Evolutionary conservation across 805 yeast genomes (phyloP), one percentile per base, ranked within the genome.

Genomic region (Brettanomyces bruxellensis): DNA sequence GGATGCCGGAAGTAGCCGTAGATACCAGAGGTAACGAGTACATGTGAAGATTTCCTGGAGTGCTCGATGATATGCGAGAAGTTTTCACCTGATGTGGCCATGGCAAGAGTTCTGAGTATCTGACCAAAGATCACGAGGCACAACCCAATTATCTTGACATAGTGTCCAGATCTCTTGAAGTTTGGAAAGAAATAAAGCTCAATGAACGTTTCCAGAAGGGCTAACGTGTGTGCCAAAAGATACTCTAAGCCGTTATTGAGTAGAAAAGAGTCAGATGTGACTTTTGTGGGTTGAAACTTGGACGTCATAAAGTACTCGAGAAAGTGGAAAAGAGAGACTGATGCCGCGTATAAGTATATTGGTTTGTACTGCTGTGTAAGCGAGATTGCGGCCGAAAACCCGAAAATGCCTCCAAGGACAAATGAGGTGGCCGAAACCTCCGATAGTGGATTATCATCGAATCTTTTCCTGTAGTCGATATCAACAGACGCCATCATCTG

Each of bases 31-130:
- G 87, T 86, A 11, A 93, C 82, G 39, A 93, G 69, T 8, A 53
- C 64, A 60, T 93, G 99, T 45, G 74, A 74, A 1, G 63, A 54
- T 32, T 68, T 61, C 45, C 73, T 79, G 14, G 65, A 60, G 3
- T 73, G 61, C 41, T 81, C 87, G 1, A 93, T 76, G 39, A 80
- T 65, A 63, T 93, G 99, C 44, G 87, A 83, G 66, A 93, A 93
- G 3, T 95, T 86, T 45, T 75, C 73, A 2, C 89, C 86, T 0
- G 97, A 96, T 0, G 90, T 83, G 49, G 76, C 72, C 99, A 93
- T 93, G 1, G 97, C 91, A 34, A 71, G 44, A 1, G 91, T 73
- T 45, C 99, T 72, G 4, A 78, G 57, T 0, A 55, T 18, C 58
- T 93, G 99, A 1, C 97, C 96, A 1, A 62, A 36, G 0, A 78